Evolutionary conservation across 1,284 basidiomycete genomes (phyloP), one percentile per base, ranked within the genome.

Genomic region (Cutaneotrichosporon curvatum): DNA sequence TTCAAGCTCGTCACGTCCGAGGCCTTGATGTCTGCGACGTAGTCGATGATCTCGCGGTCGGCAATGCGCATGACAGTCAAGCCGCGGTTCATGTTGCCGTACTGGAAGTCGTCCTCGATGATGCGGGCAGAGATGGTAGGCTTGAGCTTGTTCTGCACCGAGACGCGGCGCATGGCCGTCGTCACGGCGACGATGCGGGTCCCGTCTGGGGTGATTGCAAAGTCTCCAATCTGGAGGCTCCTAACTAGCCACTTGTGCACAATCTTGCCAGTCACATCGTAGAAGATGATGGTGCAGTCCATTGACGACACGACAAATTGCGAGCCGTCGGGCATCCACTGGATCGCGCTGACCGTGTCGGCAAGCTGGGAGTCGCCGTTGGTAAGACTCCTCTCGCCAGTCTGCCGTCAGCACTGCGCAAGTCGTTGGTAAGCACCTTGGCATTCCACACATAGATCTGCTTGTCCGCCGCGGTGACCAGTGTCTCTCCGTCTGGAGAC

Each of bases 301-400:
- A 95, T 77, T 34, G 85, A 86, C 37, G 85, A 85, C 4, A 89
- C 95, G 52, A 96, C 79, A 67, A 97, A 97, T 11, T 87, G 86
- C 15, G 81, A 81, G 25, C 85, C 85, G 66, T 95, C 84, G 9
- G 89, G 85, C 38, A 92, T 73, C 89, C 91, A 97, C 34, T 81
- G 78, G 35, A 95, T 77, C 0, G 88, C 81, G 19, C 86, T 87
- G 38, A 98, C 87, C 5, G 83, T 84, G 56, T 96, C 90, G 37
- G 74, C 75, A 68, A 97, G 92, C 33, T 55, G 63, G 0, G 58
- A 55, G 15, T 57, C 51, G 4, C 45, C 45, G 4, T 43, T 38
- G 21, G 43, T 40, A 4, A 55, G 38, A 36, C 42, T 58, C 35
- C 51, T 49, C 7, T 16, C 45, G 8, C 62, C 65, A n/a, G 57